phyloP scores from a whole-genome alignment of 148 eudicot species.

The Tetragonia tetragonoides region DNA sequence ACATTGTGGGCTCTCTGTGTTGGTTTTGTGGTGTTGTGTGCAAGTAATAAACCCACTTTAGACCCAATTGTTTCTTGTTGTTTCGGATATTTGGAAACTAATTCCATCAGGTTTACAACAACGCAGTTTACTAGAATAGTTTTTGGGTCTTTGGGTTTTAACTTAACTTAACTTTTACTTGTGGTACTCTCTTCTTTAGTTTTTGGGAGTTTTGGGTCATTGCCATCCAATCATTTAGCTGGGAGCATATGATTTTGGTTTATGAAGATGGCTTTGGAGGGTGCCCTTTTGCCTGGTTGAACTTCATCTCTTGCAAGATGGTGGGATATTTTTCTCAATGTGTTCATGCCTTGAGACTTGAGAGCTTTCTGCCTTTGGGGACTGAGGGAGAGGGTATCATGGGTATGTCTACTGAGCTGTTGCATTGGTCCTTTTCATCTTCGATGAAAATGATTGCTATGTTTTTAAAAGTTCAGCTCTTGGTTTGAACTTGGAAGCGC shows the following conservation, averaged over 20 bases:
- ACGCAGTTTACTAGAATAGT: background rate
- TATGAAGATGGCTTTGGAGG: background rate
- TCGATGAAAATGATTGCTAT: background rate
- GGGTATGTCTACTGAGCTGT: background rate
- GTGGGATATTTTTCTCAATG: background rate
- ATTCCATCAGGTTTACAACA: background rate
- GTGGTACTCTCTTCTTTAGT: background rate
- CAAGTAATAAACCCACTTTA: background rate
- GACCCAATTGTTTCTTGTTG: background rate
- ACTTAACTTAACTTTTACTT: background rate
- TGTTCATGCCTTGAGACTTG: background rate
- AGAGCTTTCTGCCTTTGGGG: background rate
- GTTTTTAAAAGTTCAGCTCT: background rate
- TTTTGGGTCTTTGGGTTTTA: background rate
- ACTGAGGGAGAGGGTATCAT: background rate
- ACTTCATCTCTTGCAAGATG: background rate
- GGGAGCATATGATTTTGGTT: background rate
- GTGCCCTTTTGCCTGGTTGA: background rate
- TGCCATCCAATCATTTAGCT: background rate
- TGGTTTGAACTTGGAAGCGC: background rate
- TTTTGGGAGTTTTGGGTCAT: background rate
- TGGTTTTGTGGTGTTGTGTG: background rate
- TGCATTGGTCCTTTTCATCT: background rate
- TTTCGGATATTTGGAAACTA: background rate
- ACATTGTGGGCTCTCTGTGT: conserved; percentile 1